phyloP scores from a whole-genome alignment of 768 basidiomycete species.

The Dictyophora rubrovolvata region DNA sequence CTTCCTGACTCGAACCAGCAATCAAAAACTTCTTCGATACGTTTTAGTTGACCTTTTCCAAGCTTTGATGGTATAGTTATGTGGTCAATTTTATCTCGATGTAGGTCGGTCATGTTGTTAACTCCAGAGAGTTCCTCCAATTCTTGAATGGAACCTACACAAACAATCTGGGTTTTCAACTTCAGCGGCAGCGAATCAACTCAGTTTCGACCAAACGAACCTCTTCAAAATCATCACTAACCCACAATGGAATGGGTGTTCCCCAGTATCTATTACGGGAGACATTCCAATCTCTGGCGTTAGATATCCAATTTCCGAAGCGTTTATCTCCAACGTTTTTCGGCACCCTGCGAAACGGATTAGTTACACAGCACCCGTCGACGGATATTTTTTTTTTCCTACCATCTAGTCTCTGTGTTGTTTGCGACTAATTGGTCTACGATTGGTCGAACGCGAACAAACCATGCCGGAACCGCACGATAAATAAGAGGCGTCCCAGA shows the following conservation, averaged over 20 bases:
- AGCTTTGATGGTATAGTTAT: constrained; percentile 89
- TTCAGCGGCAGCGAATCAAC: background rate
- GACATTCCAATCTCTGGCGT: constrained; percentile 98
- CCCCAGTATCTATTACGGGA: constrained; percentile 99
- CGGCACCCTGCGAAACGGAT: constrained; percentile 62
- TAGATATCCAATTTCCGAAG: constrained; percentile 95
- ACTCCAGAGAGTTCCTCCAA: constrained; percentile 79
- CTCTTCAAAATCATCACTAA: constrained; percentile 85
- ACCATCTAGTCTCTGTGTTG: constrained; percentile 89
- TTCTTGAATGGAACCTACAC: constrained; percentile 79
- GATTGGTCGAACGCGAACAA: constrained; percentile 78
- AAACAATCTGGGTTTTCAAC: constrained; percentile 49
- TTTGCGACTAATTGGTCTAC: constrained; percentile 82
- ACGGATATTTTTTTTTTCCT: constrained; percentile 15
- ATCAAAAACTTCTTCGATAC: constrained; percentile 97
- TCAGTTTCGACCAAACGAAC: constrained; percentile 25
- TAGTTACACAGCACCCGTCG: background rate
- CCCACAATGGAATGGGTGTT: constrained; percentile 95
- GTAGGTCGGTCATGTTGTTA: constrained; percentile 77
- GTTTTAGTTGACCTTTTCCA: constrained; percentile 77
- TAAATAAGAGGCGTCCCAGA: constrained; percentile 94
- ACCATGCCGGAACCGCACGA: constrained; percentile 94
- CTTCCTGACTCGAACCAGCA: constrained; percentile 99
- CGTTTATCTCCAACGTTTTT: constrained; percentile 81
- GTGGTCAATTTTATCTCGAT: constrained; percentile 90